A percentile compares a stretch with the other conserved stretches of the same genome.
phyloP scores from a whole-genome alignment of 1,284 basidiomycete genomes.

The Cystobasidiaceae sp. region DNA sequence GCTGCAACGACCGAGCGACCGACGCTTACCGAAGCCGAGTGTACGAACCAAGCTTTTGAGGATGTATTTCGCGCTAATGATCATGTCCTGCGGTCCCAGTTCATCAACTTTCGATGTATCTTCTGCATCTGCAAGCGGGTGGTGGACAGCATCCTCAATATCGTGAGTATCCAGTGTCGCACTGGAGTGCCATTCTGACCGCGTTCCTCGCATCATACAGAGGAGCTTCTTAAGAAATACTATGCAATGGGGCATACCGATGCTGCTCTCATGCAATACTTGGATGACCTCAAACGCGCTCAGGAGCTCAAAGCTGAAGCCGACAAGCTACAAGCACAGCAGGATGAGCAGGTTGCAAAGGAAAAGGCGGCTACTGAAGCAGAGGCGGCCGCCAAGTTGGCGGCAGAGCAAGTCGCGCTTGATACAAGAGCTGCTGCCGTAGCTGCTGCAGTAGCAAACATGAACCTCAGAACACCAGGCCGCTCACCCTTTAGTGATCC shows the following conservation, averaged over 20 bases:
- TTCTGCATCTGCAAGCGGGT: constrained; percentile 10
- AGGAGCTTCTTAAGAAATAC: constrained; percentile 7
- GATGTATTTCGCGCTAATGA: background rate
- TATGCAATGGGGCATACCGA: background rate
- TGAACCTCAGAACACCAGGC: background rate
- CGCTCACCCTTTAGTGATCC: background rate
- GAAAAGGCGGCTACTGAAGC: background rate
- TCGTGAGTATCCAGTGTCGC: background rate
- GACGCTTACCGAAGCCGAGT: too few relatives aligned
- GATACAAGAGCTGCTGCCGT: background rate
- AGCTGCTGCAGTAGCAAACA: background rate
- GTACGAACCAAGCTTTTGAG: background rate
- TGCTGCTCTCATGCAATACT: background rate
- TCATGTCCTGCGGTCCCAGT: background rate
- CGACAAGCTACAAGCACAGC: background rate
- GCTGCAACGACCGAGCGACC: background rate
- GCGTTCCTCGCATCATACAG: background rate
- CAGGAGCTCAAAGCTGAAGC: background rate
- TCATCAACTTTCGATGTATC: background rate
- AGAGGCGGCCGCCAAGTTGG: background rate
- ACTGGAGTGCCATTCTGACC: background rate
- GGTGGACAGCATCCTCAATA: background rate
- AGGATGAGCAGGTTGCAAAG: background rate
- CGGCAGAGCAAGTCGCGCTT: background rate
- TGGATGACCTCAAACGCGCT: background rate